Evolutionary conservation across 768 basidiomycete genomes (phyloP).

Genomic region (Dioszegia crocea): DNA sequence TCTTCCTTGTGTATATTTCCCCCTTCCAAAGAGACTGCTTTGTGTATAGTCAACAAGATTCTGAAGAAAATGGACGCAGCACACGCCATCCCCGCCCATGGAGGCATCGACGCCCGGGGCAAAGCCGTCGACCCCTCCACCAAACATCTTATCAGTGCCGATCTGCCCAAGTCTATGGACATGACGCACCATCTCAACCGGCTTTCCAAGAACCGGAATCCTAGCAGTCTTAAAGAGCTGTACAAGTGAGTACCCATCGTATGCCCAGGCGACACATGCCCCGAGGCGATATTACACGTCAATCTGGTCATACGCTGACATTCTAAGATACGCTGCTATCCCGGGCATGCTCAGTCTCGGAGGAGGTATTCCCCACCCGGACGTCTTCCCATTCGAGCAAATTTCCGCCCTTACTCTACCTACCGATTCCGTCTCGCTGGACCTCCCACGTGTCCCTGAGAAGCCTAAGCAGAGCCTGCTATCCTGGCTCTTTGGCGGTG

Average conservation of each 20-base stretch:
- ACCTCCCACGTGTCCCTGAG: constrained; percentile 38
- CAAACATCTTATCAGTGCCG: constrained; percentile 1
- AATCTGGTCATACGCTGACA: neutral
- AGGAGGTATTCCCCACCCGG: constrained; percentile 63
- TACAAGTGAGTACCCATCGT: constrained; percentile 62
- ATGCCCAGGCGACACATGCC: no score
- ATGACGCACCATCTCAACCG: constrained; percentile 69
- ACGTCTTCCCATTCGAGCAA: constrained; percentile 61
- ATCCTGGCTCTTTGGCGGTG: constrained; percentile 41
- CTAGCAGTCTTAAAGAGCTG: constrained; percentile 65
- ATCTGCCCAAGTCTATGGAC: constrained; percentile 56
- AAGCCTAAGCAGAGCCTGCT: constrained; percentile 37
- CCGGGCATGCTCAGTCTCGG: neutral
- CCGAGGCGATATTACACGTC: no score
- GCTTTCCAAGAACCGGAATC: constrained; percentile 54
- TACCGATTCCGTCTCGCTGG: constrained; percentile 56
- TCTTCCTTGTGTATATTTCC: neutral
- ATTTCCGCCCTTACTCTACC: constrained; percentile 59
- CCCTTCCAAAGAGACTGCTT: neutral
- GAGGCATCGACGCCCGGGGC: constrained; percentile 5
- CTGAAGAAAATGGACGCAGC: constrained; percentile 12
- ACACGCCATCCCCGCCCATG: constrained; percentile 4
- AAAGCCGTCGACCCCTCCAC: neutral
- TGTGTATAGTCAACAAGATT: neutral
- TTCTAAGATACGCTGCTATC: neutral